Base-by-base conservation (phyloP, 495 filamentous ascomycete genomes). In the Friedmanniomyces endolithicus region DNA sequence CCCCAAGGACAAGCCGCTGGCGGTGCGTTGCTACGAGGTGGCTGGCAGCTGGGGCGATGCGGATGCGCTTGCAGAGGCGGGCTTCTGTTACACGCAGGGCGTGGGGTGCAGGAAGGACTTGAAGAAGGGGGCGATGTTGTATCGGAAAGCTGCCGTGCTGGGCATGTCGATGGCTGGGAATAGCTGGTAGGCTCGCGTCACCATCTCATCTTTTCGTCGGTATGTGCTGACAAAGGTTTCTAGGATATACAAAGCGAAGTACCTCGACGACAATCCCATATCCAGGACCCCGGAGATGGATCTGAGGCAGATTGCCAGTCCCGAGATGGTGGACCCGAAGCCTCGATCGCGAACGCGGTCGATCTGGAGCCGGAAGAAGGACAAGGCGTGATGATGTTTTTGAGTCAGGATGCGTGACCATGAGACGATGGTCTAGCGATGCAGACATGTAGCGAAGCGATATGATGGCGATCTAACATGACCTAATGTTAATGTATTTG, bases 131-230 rank as follows among this genome's bases (percentile, higher is more conserved):
- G 92, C 92, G 22, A 83, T 81, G 52, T 89, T 87, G 61, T 98
- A 98, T 64, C 81, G 92, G 1, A 75, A 83, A 74, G 92, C 92
- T 0, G 92, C 95, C 67, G 80, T 80, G 24, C 90, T 90, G 72
- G 92, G 92, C 14, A 87, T 95, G 75, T 94, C 80, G 65, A 97
- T 98, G 88, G 85, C 94, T 44, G 92, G 92, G 37, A 97, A 96
- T 68, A 92, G 86, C 73, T 98, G 92, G 92, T 95, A 75, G 50
- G 86, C 76, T 48, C 6, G 17, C 16, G 14, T 14, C 17, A 4
- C 17, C 37, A 41, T 14, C 14, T 4, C 6, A 41, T 14, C 12
- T 39, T 25, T 17, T 54, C 35, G 11, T 23, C 22, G n/a, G 46
- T 19, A 35, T 52, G 33, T 49, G 64, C 58, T 70, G 56, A 20